Conservation (phyloP, 352 stramenopile species). For the Phytophthora tentaculata region DNA sequence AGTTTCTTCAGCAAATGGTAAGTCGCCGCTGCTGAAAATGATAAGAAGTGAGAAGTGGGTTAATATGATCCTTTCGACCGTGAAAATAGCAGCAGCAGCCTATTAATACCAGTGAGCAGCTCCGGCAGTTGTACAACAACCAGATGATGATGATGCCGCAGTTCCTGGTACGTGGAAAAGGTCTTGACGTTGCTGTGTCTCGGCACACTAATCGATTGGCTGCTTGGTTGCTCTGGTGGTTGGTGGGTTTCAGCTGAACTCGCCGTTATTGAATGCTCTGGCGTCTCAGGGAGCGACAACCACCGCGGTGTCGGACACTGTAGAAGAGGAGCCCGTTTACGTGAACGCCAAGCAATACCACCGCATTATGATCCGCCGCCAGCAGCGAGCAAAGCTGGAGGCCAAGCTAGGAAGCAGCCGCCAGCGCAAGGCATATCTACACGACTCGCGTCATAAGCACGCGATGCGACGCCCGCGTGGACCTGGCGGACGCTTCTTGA, state of each 20-base stretch:
- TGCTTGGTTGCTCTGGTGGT: slow-evolving; percentile 12
- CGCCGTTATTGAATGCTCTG: slow-evolving; percentile 59
- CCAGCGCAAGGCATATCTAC: slow-evolving; percentile 88
- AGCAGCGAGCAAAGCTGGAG: slow-evolving; percentile 88
- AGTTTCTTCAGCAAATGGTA: slow-evolving; percentile 85
- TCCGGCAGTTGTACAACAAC: slow-evolving; percentile 73
- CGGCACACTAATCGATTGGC: slow-evolving; percentile 17
- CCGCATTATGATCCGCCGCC: slow-evolving; percentile 90
- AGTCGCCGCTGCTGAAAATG: background rate
- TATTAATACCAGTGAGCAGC: slow-evolving; percentile 75
- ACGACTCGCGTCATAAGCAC: slow-evolving; percentile 90
- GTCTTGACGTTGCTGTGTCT: slow-evolving; percentile 10
- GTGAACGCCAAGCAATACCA: slow-evolving; percentile 93
- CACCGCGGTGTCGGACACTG: slow-evolving; percentile 10
- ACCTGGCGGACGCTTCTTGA: slow-evolving; percentile 87
- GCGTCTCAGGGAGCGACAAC: slow-evolving; percentile 33
- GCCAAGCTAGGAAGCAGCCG: slow-evolving; percentile 79
- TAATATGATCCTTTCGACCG: slow-evolving; percentile 1
- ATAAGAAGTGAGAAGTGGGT: background rate
- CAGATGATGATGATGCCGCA: slow-evolving; percentile 86
- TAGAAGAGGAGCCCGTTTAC: slow-evolving; percentile 90
- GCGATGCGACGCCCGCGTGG: slow-evolving; percentile 86
- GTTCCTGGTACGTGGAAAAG: slow-evolving; percentile 64
- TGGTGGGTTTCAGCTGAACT: slow-evolving; percentile 44
- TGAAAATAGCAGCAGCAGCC: slow-evolving; percentile 35